Conservation (phyloP, 2,329 filamentous ascomycete species). For the Pseudogymnoascus sp. region DNA sequence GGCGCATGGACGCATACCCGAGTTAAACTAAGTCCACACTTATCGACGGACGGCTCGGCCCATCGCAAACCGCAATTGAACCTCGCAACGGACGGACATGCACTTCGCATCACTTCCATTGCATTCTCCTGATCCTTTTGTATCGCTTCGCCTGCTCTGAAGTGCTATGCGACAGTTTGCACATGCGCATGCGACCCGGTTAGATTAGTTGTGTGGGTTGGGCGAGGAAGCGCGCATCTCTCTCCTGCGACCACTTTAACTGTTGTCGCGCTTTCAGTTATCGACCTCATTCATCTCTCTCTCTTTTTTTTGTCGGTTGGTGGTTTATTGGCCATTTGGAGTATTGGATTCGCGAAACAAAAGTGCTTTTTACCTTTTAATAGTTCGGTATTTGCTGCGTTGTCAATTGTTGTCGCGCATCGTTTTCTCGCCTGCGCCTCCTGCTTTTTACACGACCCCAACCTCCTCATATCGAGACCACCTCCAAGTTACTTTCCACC, state of each 20-base stretch:
- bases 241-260: neutral
- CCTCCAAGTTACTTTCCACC: slow-evolving; percentile 1
- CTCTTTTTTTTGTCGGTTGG: neutral
- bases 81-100: neutral
- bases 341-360: slow-evolving; percentile 1
- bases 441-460: slow-evolving; percentile 10
- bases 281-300: neutral
- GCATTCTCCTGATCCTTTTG: neutral
- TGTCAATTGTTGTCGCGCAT: slow-evolving; percentile 1
- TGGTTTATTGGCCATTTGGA: slow-evolving; percentile 8
- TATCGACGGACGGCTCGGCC: neutral
- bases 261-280: neutral
- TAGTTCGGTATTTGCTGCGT: neutral
- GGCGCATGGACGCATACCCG: neutral
- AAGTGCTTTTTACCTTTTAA: neutral
- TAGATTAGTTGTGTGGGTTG: neutral
- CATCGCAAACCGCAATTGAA: slow-evolving; percentile 2
- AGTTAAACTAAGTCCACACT: neutral
- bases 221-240: neutral
- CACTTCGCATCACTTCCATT: neutral
- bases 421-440: slow-evolving; percentile 10
- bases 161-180: slow-evolving; percentile 6
- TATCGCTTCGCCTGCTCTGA: neutral
- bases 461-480: slow-evolving; percentile 7
- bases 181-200: slow-evolving; percentile 1